Base-by-base conservation (phyloP, 768 basidiomycete genomes). In the Tylopilus rubrobrunneus region DNA sequence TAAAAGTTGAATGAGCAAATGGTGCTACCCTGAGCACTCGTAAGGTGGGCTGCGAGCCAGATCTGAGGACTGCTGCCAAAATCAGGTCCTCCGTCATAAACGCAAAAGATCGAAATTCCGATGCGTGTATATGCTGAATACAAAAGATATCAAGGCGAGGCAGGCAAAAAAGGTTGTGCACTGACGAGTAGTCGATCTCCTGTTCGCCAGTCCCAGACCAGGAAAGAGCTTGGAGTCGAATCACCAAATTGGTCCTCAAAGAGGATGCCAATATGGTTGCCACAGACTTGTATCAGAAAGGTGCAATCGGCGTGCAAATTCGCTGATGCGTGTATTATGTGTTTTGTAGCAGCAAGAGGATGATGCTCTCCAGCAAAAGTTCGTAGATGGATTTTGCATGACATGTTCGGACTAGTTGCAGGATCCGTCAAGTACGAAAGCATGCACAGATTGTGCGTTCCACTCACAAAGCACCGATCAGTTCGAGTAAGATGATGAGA, bases 141-240 rank as follows among this genome's bases (percentile, higher is more conserved):
- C 3, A 7, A 33, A 48, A 53, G 29, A 39, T 25, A 48, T 67
- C 23, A 58, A 41, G 25, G 21, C 6, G 27, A 48, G 21, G 17
- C 6, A 36, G 23, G 21, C 1, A 46, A 40, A 33, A 52, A 39
- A 19, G 14, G 37, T 37, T 0, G 15, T 17, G 50, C 10, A 67
- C 64, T 56, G n/a, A 73, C 72, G 19, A 68, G 56, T 56, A 68
- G 52, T 14, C 60, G 49, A 4, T 42, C 43, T 17, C 71, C 71
- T 34, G 53, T 70, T 48, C 60, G 63, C 73, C 73, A 74, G 37
- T 74, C 60, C 71, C 67, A 73, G 21, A 74, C 49, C n/a, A 66
- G 44, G 2, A 74, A 64, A 27, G 51, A 56, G 21, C 56, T 53
- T 14, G 33, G 23, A 39, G 43, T 44, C 2, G 48, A n/a, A 9